These are phyloP conservation scores for Komagataella populi DNA, from an alignment of 805 yeast genomes.

Conservation along the genomic window DNA sequence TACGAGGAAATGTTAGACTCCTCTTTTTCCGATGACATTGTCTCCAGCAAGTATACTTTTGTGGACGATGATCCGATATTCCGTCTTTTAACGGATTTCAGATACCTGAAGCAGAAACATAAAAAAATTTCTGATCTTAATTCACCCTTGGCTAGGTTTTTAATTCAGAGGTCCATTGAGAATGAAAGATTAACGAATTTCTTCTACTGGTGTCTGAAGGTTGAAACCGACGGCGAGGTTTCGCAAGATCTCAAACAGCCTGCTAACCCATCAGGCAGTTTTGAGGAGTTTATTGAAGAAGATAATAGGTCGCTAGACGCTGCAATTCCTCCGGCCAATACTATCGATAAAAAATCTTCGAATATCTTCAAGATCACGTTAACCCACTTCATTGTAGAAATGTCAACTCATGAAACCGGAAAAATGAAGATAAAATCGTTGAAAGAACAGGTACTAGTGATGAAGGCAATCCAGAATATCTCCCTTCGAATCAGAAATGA, in stretches of 20 bases:
- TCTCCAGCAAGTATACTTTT: conserved; percentile 19
- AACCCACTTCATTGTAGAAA: conserved; percentile 13
- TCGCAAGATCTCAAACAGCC: conserved; percentile 1
- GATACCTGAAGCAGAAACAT: conserved; percentile 3
- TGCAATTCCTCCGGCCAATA: not conserved
- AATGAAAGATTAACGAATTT: conserved; percentile 64
- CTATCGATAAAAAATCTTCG: not conserved
- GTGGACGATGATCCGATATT: conserved; percentile 15
- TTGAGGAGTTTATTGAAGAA: not conserved
- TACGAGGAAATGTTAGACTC: conserved; percentile 2
- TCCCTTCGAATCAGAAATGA: conserved; percentile 49
- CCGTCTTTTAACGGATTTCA: conserved; percentile 12
- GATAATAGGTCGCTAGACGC: conserved; percentile 8
- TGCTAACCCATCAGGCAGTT: not conserved
- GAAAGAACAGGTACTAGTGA: conserved; percentile 49
- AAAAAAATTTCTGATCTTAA: conserved; percentile 11
- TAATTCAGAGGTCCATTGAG: conserved; percentile 56
- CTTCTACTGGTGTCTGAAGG: conserved; percentile 85
- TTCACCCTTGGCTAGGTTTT: conserved; percentile 62
- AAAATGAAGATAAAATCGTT: conserved; percentile 14
- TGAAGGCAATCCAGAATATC: conserved; percentile 48
- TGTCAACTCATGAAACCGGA: conserved; percentile 13
- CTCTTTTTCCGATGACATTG: not conserved
- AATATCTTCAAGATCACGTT: conserved; percentile 14
- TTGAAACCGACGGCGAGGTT: conserved; percentile 62